Percentiles rank a stretch among this genome's conserved stretches.
phyloP scores from a whole-genome alignment of 331 rosid genomes.

The Prunus yedoensis region DNA sequence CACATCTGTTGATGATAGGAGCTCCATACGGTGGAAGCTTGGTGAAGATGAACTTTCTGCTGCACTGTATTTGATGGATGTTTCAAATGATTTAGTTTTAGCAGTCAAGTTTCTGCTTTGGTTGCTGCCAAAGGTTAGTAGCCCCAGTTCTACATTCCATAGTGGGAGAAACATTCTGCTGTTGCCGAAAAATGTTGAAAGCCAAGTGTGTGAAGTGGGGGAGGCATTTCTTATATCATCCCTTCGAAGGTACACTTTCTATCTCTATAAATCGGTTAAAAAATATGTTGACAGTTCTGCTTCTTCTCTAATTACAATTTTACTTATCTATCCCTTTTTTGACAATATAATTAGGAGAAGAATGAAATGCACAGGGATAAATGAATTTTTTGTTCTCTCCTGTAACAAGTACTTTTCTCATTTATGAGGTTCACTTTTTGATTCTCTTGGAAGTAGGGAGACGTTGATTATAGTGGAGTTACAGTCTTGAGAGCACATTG shows the following conservation, averaged over 20 bases:
- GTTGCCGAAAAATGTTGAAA: constrained; percentile 71
- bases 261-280: neutral
- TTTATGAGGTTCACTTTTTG: neutral
- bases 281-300: neutral
- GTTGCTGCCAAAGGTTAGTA: constrained; percentile 83
- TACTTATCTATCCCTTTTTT: neutral
- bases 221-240: constrained; percentile 91
- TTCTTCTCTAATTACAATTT: neutral
- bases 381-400: neutral
- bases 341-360: neutral
- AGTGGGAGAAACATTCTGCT: constrained; percentile 66
- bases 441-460: neutral
- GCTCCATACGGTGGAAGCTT: constrained; percentile 75
- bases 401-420: neutral
- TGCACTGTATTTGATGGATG: constrained; percentile 76
- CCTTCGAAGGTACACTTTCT: constrained; percentile 62
- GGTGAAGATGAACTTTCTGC: constrained; percentile 89
- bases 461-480: neutral
- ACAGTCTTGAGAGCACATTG: neutral
- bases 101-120: constrained; percentile 86
- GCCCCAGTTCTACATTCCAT: constrained; percentile 71
- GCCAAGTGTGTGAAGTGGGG: constrained; percentile 82
- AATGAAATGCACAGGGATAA: neutral
- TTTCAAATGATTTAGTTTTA: constrained; percentile 72
- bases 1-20: constrained; percentile 60